Percentiles rank a stretch among this genome's conserved stretches.
phyloP scores from a whole-genome alignment of 202 grass and related monocot species.

The Brachypodium distachyon region DNA sequence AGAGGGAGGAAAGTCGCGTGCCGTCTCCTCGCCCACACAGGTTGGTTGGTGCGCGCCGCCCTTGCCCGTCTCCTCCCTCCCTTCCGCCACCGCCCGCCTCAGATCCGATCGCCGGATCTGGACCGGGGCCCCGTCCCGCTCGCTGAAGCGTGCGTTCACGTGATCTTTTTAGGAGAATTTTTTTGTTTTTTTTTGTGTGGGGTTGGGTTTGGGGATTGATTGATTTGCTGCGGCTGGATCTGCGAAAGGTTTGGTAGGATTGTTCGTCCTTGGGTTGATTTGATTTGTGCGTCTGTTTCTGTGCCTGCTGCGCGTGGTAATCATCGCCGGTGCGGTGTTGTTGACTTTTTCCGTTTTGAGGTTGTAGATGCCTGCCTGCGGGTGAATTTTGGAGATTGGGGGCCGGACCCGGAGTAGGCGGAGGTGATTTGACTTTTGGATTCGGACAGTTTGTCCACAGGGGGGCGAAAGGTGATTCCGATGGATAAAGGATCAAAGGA shows the following conservation, averaged over 20 bases:
- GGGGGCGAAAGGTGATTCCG: not conserved
- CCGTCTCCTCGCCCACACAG: slow-evolving; percentile 34
- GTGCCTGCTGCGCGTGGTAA: too few species aligned
- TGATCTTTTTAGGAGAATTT: not conserved
- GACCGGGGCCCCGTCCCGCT: not conserved
- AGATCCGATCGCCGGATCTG: slow-evolving; percentile 31
- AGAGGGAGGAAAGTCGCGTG: slow-evolving; percentile 6
- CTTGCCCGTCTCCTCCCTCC: not conserved
- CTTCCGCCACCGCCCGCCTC: not conserved
- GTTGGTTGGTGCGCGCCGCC: slow-evolving; percentile 26
- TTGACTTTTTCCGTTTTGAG: not conserved
- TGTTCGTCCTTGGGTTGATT: not conserved
- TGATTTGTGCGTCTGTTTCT: not conserved
- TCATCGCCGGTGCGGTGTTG: not conserved
- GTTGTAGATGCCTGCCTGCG: not conserved
- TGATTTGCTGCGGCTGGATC: not conserved
- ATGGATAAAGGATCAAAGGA: not conserved
- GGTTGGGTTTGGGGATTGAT: not conserved
- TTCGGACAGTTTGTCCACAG: not conserved
- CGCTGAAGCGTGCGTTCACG: not conserved
- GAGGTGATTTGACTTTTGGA: not conserved
- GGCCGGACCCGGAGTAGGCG: not conserved
- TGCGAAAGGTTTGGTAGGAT: not conserved
- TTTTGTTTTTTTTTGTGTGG: not conserved
- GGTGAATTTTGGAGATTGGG: not conserved